phyloP scores from a whole-genome alignment of 306 rosid species.

The Rosa persica region DNA sequence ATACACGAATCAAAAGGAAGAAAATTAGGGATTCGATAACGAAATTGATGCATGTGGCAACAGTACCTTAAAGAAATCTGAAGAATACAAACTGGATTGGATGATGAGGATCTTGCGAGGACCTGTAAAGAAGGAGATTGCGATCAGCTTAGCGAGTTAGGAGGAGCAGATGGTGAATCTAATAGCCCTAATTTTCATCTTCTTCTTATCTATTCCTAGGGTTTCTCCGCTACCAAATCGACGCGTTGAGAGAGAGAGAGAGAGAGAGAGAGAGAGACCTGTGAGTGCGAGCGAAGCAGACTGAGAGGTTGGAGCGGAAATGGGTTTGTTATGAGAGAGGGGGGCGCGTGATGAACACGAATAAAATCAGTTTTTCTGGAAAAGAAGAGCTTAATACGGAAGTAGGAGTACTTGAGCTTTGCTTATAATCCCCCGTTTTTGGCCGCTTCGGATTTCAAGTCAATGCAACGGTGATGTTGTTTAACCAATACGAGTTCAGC shows the following conservation, averaged over 20 bases:
- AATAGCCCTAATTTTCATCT: not conserved
- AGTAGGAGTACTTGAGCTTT: too few species aligned
- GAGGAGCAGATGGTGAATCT: not conserved
- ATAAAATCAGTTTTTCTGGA: not conserved
- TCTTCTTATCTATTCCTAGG: not conserved
- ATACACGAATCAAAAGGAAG: not conserved
- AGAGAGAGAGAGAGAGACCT: not conserved
- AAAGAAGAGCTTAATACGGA: too few species aligned
- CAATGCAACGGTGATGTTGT: not conserved
- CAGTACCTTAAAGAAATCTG: slow-evolving; percentile 15
- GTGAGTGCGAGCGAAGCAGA: not conserved
- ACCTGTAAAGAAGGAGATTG: slow-evolving; percentile 18
- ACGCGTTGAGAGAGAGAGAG: not conserved
- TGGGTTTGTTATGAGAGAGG: not conserved
- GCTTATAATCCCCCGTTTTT: not conserved
- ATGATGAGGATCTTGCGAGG: slow-evolving; percentile 8
- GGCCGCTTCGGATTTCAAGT: not conserved
- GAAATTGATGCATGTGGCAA: not conserved
- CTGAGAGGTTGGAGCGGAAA: not conserved
- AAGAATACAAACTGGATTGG: not conserved
- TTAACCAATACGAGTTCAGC: not conserved
- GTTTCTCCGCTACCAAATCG: slow-evolving; percentile 7
- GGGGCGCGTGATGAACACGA: slow-evolving; percentile 8
- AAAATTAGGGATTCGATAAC: slow-evolving; percentile 5
- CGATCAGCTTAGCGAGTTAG: slow-evolving; percentile 3